Percentiles rank a stretch among this genome's conserved stretches.
Evolutionary conservation across 441 rosid genomes (phyloP).

Genomic region (Geranium incanum): DNA sequence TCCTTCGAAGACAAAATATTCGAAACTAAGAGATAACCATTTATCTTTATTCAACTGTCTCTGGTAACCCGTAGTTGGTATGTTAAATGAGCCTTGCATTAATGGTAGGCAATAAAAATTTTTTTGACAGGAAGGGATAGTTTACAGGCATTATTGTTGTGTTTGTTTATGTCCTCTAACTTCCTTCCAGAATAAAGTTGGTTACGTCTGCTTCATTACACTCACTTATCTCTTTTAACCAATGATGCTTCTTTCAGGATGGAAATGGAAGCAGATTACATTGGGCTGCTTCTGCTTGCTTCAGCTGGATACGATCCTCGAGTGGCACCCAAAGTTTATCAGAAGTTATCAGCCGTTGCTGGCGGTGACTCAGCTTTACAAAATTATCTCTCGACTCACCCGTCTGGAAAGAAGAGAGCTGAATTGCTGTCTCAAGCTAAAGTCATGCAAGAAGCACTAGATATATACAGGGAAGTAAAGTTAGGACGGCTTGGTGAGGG

Average conservation of each 20-base stretch:
- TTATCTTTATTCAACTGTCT: not conserved
- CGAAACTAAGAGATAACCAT: not conserved
- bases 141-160: not conserved
- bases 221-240: not conserved
- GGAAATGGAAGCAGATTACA: conserved; percentile 79
- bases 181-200: not conserved
- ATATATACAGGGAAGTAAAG: conserved; percentile 48
- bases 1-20: not conserved
- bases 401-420: conserved; percentile 82
- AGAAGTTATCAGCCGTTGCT: conserved; percentile 61
- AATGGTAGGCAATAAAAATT: too few relatives aligned
- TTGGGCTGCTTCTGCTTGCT: conserved; percentile 69
- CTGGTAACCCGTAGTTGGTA: too few relatives aligned
- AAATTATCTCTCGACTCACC: conserved; percentile 89
- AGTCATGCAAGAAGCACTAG: conserved; percentile 88
- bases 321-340: conserved; percentile 66
- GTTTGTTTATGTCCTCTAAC: not conserved
- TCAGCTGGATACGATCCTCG: conserved; percentile 93
- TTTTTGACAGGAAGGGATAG: not conserved
- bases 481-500: conserved; percentile 74
- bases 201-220: not conserved
- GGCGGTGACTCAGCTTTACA: conserved; percentile 34
- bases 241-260: conserved; percentile 32
- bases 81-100: not conserved
- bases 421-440: conserved; percentile 59